phyloP scores from a whole-genome alignment of 2,329 filamentous ascomycete genomes.

The Herpomyces periplanetae region DNA sequence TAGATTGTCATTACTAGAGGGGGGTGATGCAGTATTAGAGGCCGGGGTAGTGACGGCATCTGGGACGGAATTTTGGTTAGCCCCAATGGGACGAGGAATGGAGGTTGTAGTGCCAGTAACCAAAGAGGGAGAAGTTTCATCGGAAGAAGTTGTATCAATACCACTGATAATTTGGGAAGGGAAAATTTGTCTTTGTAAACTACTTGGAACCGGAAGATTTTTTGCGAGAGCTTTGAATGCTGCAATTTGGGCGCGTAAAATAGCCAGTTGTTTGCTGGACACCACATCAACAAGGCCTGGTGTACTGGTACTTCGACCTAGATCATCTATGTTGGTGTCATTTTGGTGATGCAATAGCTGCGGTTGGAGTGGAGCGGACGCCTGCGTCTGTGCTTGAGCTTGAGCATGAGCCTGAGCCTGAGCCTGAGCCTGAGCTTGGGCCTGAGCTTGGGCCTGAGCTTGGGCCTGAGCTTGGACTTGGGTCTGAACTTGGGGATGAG shows the following conservation, averaged over 20 bases:
- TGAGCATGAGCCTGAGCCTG: conserved; percentile 5
- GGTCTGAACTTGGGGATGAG: conserved; percentile 10
- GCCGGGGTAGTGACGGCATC: conserved; percentile 9
- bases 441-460: conserved; percentile 10
- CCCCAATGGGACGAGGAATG: conserved; percentile 5
- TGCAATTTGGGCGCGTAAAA: conserved; percentile 47
- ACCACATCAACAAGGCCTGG: conserved; percentile 13
- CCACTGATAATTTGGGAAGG: conserved; percentile 14
- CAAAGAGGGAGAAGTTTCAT: conserved; percentile 9
- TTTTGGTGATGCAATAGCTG: conserved; percentile 12
- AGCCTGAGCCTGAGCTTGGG: conserved; percentile 11
- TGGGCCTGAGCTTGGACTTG: conserved; percentile 8
- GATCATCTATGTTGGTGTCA: conserved; percentile 15
- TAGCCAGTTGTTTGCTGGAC: conserved; percentile 32
- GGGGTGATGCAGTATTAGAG: no score
- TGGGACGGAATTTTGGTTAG: conserved; percentile 7
- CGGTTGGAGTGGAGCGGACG: conserved; percentile 6
- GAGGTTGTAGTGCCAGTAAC: conserved; percentile 6
- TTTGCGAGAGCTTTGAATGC: conserved; percentile 70
- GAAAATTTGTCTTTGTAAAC: conserved; percentile 49
- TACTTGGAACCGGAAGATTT: conserved; percentile 37
- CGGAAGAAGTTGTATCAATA: conserved; percentile 13
- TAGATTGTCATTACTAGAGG: no score
- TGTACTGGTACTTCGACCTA: not conserved
- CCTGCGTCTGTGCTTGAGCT: conserved; percentile 9